phyloP scores from a whole-genome alignment of 2,329 filamentous ascomycete species.

The Trichoderma atroviride region DNA sequence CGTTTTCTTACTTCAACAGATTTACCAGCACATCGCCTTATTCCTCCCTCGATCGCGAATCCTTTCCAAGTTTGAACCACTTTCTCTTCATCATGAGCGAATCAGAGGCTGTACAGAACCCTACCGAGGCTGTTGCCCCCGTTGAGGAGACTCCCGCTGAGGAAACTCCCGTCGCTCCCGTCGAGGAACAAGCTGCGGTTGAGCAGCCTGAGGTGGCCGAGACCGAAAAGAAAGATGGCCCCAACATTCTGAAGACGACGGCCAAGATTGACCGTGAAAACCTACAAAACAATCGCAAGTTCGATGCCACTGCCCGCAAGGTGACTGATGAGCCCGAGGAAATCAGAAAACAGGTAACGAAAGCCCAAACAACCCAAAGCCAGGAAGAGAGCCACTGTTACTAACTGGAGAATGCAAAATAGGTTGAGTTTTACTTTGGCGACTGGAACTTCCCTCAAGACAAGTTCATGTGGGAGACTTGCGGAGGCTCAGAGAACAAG shows the following conservation, averaged over 20 bases:
- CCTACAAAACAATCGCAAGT: conserved; percentile 65
- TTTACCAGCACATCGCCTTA: not conserved
- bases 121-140: conserved; percentile 41
- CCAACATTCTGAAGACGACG: conserved; percentile 50
- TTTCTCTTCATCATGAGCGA: conserved; percentile 43
- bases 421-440: conserved; percentile 97
- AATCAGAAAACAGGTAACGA: conserved; percentile 78
- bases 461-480: conserved; percentile 79
- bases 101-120: conserved; percentile 45
- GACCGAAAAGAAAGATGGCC: conserved; percentile 30
- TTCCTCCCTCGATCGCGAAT: not conserved
- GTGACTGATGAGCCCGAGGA: conserved; percentile 76
- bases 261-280: conserved; percentile 45
- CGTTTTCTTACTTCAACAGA: not conserved
- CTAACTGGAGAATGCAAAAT: conserved; percentile 5
- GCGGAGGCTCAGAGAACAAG: conserved; percentile 78
- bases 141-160: conserved; percentile 33
- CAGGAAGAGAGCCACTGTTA: not conserved
- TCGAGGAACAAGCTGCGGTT: conserved; percentile 33
- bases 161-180: conserved; percentile 32
- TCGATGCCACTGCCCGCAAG: conserved; percentile 66
- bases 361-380: not conserved
- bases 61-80: not conserved
- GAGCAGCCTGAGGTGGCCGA: conserved; percentile 28
- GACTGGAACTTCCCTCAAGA: conserved; percentile 88